These are phyloP conservation scores for Geoglossum cookeanum DNA, from an alignment of 2,329 filamentous ascomycete species.

Conservation along the genomic window DNA sequence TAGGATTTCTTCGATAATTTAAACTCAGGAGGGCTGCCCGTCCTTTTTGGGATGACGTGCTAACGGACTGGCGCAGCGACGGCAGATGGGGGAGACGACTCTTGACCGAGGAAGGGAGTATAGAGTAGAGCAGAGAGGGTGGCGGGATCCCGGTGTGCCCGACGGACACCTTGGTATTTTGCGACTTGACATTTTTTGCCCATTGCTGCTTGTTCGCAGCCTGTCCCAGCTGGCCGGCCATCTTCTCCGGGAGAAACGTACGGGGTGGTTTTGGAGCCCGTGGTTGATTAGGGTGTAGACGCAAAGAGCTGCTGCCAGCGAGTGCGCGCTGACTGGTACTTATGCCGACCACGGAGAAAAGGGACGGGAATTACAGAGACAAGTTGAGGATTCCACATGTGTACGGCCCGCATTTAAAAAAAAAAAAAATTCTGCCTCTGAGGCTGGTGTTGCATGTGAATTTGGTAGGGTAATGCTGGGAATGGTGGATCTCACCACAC, in stretches of 20 bases:
- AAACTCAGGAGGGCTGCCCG: constrained; percentile 9
- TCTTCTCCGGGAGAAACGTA: background rate
- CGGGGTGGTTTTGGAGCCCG: background rate
- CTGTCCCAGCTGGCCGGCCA: background rate
- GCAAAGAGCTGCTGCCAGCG: background rate
- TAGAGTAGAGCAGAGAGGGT: constrained; percentile 31
- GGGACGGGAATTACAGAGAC: background rate
- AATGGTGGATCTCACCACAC: background rate
- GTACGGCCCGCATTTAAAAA: background rate
- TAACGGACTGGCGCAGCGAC: constrained; percentile 22
- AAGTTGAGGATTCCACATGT: background rate
- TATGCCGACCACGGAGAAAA: background rate
- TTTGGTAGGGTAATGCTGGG: background rate
- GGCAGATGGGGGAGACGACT: constrained; percentile 31
- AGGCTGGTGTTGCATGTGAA: background rate
- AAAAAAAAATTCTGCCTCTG: background rate
- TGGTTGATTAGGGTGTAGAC: background rate
- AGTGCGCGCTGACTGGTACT: background rate
- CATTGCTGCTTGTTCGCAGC: background rate
- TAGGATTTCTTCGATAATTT: background rate
- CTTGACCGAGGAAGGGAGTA: constrained; percentile 34
- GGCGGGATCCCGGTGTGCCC: constrained; percentile 3
- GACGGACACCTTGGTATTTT: background rate
- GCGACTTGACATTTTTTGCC: background rate
- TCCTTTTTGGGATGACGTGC: constrained; percentile 13